phyloP scores from a whole-genome alignment of 192 early-diverging fungal genomes.

The Endogone sp. region DNA sequence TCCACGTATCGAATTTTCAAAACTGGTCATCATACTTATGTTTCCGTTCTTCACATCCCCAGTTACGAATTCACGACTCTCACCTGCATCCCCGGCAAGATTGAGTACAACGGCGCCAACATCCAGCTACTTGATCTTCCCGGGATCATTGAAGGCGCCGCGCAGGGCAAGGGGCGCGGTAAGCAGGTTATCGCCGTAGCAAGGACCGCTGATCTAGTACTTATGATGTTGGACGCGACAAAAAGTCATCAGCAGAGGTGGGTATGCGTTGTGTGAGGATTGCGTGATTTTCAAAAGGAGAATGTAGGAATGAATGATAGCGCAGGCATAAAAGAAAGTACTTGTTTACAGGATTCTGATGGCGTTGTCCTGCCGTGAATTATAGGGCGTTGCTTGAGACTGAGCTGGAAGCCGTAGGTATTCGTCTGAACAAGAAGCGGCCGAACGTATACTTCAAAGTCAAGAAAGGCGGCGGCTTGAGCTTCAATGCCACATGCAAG shows the following conservation, averaged over 20 bases:
- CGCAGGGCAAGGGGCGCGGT: constrained; percentile 97
- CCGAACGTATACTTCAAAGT: constrained; percentile 98
- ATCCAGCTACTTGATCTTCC: constrained; percentile 99
- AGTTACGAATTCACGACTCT: constrained; percentile 94
- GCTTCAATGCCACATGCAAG: constrained; percentile 88
- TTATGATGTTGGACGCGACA: constrained; percentile 99
- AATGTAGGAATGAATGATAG: no score
- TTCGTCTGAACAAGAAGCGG: constrained; percentile 78
- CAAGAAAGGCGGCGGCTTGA: constrained; percentile 97
- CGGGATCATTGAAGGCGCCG: constrained; percentile 97
- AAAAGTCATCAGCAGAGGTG: constrained; percentile 79
- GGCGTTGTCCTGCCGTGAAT: neutral
- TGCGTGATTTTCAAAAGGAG: neutral
- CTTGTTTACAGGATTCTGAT: no score
- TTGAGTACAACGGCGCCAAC: constrained; percentile 90
- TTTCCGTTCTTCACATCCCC: no score
- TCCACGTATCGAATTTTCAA: no score
- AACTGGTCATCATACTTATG: no score
- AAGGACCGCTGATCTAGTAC: constrained; percentile 91
- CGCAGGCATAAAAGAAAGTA: no score
- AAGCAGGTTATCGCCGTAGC: constrained; percentile 97
- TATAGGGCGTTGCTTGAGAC: constrained; percentile 74
- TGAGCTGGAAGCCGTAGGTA: constrained; percentile 95
- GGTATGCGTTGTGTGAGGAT: constrained; percentile 1
- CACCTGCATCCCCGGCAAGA: constrained; percentile 93